These are phyloP conservation scores for Thermothielavioides terrestris DNA, from an alignment of 495 filamentous ascomycete species.

Conservation along the genomic window DNA sequence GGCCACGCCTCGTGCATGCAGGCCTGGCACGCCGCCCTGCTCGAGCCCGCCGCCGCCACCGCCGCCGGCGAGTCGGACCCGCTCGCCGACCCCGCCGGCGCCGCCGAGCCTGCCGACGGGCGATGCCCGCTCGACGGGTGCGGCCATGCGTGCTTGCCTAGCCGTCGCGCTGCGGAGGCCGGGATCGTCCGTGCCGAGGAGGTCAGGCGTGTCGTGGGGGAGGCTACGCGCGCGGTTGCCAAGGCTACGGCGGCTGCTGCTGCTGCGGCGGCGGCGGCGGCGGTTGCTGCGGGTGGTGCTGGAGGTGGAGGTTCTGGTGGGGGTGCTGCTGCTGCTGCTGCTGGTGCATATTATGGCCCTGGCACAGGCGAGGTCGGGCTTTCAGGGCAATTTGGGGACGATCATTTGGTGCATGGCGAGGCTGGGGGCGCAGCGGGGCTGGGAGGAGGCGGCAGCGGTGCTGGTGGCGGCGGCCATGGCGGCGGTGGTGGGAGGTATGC, in stretches of 20 bases:
- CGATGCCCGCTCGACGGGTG: conserved; percentile 67
- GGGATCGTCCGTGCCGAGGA: conserved; percentile 32
- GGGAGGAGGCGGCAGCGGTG: too few species aligned
- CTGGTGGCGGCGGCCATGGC: conserved; percentile 4
- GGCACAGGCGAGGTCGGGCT: neutral
- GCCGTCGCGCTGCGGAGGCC: conserved; percentile 46
- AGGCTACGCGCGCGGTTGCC: conserved; percentile 27
- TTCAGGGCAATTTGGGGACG: neutral
- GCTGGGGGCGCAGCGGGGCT: too few species aligned
- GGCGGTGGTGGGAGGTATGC: conserved; percentile 14
- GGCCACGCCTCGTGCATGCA: conserved; percentile 62
- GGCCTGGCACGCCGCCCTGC: conserved; percentile 52
- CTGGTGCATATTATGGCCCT: too few species aligned
- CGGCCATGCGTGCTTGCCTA: conserved; percentile 62
- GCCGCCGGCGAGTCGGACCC: neutral
- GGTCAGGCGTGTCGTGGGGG: conserved; percentile 32
- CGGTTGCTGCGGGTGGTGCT: neutral
- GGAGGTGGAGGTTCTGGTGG: neutral
- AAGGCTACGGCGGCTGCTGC: conserved; percentile 4
- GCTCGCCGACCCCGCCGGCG: conserved; percentile 21
- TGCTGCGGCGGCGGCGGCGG: neutral
- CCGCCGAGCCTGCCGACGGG: conserved; percentile 51
- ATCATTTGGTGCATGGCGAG: too few species aligned
- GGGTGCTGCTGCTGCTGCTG: too few species aligned
- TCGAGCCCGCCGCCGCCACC: too few species aligned